Evolutionary conservation across 352 stramenopile species (phyloP).

Genomic region (Hyaloperonospora brassicae): DNA sequence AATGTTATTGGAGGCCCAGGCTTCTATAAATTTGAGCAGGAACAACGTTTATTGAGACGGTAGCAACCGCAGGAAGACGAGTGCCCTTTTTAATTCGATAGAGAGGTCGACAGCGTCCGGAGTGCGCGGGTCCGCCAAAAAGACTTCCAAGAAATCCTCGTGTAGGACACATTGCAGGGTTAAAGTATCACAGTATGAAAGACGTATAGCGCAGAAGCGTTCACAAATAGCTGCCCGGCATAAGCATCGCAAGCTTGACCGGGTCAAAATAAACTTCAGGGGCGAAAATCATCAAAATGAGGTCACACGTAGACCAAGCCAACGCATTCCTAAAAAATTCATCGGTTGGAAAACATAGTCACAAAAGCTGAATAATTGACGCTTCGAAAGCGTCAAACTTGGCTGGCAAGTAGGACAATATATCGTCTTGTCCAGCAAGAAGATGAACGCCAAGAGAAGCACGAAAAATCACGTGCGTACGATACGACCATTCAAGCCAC

Average conservation of each 20-base stretch:
- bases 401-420: neutral
- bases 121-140: too few species aligned
- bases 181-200: too few species aligned
- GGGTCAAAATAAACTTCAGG: constrained; percentile 1
- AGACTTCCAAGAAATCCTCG: too few species aligned
- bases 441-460: neutral
- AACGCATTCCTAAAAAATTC: neutral
- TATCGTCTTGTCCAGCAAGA: neutral
- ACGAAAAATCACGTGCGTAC: neutral
- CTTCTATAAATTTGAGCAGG: too few species aligned
- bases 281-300: neutral
- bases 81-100: too few species aligned
- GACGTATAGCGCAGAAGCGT: too few species aligned
- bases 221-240: too few species aligned
- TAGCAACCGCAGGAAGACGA: too few species aligned
- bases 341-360: neutral
- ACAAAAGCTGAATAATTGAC: neutral
- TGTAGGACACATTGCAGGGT: too few species aligned
- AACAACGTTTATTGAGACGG: too few species aligned
- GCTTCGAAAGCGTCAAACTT: neutral
- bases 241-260: neutral
- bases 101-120: too few species aligned
- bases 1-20: too few species aligned
- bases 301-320: neutral
- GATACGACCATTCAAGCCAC: neutral